Conservation (phyloP, 192 early-diverging fungal genomes). For the Coemansia sp. region DNA sequence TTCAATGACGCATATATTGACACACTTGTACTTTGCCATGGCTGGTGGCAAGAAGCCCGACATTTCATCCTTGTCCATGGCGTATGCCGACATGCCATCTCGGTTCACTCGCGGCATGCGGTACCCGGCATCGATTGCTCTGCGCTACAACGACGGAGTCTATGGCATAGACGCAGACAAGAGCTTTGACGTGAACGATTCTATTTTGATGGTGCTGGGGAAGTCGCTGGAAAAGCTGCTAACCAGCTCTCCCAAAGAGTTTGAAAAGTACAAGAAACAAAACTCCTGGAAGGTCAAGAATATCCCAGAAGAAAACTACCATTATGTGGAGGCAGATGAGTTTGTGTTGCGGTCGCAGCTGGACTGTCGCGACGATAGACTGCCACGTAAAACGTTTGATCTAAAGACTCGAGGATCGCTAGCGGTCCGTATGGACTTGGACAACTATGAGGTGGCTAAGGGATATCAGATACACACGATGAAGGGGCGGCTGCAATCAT, state of each 20-base stretch:
- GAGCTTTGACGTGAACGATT: slow-evolving; percentile 64
- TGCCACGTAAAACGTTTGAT: slow-evolving; percentile 85
- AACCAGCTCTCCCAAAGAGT: slow-evolving; percentile 65
- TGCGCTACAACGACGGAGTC: slow-evolving; percentile 66
- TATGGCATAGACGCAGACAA: slow-evolving; percentile 88
- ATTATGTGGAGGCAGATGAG: slow-evolving; percentile 64
- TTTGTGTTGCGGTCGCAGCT: slow-evolving; percentile 87
- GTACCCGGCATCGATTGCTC: slow-evolving; percentile 65
- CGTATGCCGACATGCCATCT: slow-evolving; percentile 61
- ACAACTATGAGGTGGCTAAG: slow-evolving; percentile 64
- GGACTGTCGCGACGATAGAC: slow-evolving; percentile 73
- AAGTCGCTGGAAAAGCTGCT: slow-evolving; percentile 87
- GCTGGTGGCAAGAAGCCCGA: slow-evolving; percentile 64
- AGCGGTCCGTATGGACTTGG: slow-evolving; percentile 75
- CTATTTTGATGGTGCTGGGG: slow-evolving; percentile 73
- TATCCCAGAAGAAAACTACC: slow-evolving; percentile 63
- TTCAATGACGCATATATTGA: slow-evolving; percentile 72
- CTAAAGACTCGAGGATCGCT: slow-evolving; percentile 86
- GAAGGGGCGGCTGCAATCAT: slow-evolving; percentile 71
- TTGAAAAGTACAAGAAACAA: slow-evolving; percentile 63
- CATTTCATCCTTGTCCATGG: slow-evolving; percentile 58
- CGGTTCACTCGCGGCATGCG: slow-evolving; percentile 64
- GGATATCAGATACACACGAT: slow-evolving; percentile 69
- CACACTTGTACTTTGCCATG: slow-evolving; percentile 74
- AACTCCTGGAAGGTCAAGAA: slow-evolving; percentile 54